Conservation (phyloP, 164 flowering plant species). For the Vitis cinerea region DNA sequence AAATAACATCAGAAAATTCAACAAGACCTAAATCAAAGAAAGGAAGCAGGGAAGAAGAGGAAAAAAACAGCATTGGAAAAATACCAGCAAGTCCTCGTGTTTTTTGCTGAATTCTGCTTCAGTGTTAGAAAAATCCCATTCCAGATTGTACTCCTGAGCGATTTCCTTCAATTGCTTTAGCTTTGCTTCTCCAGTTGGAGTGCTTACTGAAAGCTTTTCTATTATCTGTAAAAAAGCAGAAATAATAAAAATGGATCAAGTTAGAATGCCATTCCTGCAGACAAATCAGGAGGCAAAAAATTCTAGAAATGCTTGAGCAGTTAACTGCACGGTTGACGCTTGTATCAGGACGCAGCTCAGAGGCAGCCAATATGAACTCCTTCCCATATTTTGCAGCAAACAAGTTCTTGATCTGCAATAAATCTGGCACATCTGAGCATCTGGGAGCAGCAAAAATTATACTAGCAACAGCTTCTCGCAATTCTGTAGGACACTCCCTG, state of each 20-base stretch:
- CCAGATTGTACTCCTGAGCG: slow-evolving; percentile 60
- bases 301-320: slow-evolving; percentile 7
- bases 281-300: neutral
- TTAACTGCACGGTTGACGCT: slow-evolving; percentile 88
- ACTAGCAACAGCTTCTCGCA: slow-evolving; percentile 92
- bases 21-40: neutral
- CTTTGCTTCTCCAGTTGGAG: slow-evolving; percentile 66
- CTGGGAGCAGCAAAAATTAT: slow-evolving; percentile 95
- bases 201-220: slow-evolving; percentile 81
- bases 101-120: slow-evolving; percentile 70
- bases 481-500: slow-evolving; percentile 90
- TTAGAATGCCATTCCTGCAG: neutral
- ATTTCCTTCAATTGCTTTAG: slow-evolving; percentile 74
- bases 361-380: slow-evolving; percentile 73
- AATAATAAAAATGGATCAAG: neutral
- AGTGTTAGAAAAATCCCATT: slow-evolving; percentile 85
- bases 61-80: slow-evolving; percentile 6
- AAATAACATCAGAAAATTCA: neutral
- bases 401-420: slow-evolving; percentile 63
- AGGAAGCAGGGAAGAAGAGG: neutral
- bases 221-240: slow-evolving; percentile 52
- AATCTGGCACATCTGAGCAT: slow-evolving; percentile 94
- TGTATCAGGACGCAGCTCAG: slow-evolving; percentile 93
- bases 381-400: slow-evolving; percentile 89
- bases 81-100: slow-evolving; percentile 92